phyloP scores from a whole-genome alignment of 176 grass and related monocot genomes.

The Oryza nivara region DNA sequence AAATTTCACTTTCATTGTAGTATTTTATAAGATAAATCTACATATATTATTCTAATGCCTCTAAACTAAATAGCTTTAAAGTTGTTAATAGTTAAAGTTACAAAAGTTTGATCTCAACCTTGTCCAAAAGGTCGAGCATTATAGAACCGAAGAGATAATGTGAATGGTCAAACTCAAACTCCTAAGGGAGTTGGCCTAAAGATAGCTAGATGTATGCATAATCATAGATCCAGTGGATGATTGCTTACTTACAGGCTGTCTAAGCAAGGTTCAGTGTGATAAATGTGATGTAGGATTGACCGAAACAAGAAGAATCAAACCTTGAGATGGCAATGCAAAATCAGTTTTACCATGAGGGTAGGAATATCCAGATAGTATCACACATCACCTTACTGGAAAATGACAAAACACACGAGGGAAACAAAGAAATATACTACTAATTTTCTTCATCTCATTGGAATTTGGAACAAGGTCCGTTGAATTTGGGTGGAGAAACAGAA shows the following conservation, averaged over 20 bases:
- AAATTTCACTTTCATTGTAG: too few relatives aligned
- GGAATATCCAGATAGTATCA: conserved; percentile 29
- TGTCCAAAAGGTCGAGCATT: too few relatives aligned
- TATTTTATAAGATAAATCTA: too few relatives aligned
- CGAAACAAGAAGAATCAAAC: background rate
- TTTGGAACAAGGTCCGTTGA: background rate
- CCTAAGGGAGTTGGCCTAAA: background rate
- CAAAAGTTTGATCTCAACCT: too few relatives aligned
- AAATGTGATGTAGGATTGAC: conserved; percentile 8
- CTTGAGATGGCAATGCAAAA: background rate
- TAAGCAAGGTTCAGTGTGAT: background rate
- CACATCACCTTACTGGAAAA: background rate
- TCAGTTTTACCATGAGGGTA: background rate
- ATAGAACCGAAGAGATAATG: too few relatives aligned
- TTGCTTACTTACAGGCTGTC: background rate
- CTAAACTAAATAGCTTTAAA: too few relatives aligned
- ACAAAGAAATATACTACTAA: background rate
- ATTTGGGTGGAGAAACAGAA: background rate
- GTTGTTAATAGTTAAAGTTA: too few relatives aligned
- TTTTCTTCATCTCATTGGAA: background rate
- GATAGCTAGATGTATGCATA: background rate
- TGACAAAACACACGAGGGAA: conserved; percentile 9
- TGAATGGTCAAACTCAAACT: background rate
- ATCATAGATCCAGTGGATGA: background rate
- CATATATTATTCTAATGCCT: too few relatives aligned